phyloP scores from a whole-genome alignment of 2,329 filamentous ascomycete genomes.

The Aspergillus jensenii region DNA sequence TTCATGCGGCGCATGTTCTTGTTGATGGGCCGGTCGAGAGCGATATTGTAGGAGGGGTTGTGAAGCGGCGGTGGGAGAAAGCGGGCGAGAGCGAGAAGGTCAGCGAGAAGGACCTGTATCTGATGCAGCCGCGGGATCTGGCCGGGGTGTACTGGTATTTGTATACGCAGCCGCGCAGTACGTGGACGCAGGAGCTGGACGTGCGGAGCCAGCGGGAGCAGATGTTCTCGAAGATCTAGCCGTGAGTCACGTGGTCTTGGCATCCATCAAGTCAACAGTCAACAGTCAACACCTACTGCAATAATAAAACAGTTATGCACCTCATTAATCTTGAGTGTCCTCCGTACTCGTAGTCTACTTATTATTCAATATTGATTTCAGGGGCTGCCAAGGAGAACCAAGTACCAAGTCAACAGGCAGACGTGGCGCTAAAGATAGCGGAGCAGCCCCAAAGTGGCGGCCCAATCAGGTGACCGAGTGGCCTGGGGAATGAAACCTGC shows the following conservation, averaged over 20 bases:
- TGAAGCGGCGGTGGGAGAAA: slow-evolving; percentile 14
- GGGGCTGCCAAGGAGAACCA: too few relatives aligned
- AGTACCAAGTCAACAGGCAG: not conserved
- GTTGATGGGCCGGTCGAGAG: slow-evolving; percentile 20
- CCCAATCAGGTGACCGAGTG: too few relatives aligned
- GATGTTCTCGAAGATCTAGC: slow-evolving; percentile 17
- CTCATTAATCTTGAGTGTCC: too few relatives aligned
- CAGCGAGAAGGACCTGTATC: slow-evolving; percentile 15
- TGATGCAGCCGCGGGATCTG: slow-evolving; percentile 19
- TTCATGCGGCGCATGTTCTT: slow-evolving; percentile 18
- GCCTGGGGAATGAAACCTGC: not conserved
- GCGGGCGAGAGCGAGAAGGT: slow-evolving; percentile 11
- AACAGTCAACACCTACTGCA: too few relatives aligned
- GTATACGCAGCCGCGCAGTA: slow-evolving; percentile 17
- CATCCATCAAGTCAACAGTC: too few relatives aligned
- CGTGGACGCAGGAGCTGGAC: slow-evolving; percentile 21
- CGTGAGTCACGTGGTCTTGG: not conserved
- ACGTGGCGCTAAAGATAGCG: not conserved
- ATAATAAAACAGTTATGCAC: too few relatives aligned
- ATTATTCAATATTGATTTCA: too few relatives aligned
- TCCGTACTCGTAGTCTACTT: too few relatives aligned
- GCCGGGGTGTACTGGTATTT: slow-evolving; percentile 18
- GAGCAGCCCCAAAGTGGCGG: not conserved
- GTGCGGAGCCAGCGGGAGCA: slow-evolving; percentile 16
- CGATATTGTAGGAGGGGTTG: slow-evolving; percentile 12